Percentiles rank a stretch among this genome's conserved stretches.
These are phyloP conservation scores for Cardamine resedifolia DNA, from an alignment of 345 rosid genomes.

Conservation along the genomic window DNA sequence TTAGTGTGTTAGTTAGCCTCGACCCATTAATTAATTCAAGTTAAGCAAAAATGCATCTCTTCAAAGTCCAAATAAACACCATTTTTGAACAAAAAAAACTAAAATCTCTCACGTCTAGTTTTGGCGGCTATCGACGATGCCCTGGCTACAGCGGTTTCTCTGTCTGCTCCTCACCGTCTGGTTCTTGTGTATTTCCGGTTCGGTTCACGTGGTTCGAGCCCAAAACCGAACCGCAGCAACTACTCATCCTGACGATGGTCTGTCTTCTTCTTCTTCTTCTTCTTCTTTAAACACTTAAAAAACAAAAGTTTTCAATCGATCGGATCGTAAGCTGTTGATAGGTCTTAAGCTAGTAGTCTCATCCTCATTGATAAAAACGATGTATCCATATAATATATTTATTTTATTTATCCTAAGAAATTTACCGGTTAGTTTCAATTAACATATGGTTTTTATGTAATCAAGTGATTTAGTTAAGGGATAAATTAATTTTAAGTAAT, in stretches of 20 bases:
- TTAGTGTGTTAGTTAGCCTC: slow-evolving; percentile 16
- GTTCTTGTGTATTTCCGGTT: slow-evolving; percentile 19
- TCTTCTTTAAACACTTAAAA: not conserved
- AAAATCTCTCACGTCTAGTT: not conserved
- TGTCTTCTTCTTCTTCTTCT: slow-evolving; percentile 3
- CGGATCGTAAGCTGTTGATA: not conserved
- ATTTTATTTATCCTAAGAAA: not conserved
- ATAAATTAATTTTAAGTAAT: no score
- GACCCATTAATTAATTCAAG: not conserved
- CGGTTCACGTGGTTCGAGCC: slow-evolving; percentile 22
- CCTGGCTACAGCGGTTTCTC: slow-evolving; percentile 4
- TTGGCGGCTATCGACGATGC: slow-evolving; percentile 24
- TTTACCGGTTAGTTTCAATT: slow-evolving; percentile 9
- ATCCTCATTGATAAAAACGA: slow-evolving; percentile 3
- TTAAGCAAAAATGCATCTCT: slow-evolving; percentile 6
- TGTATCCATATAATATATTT: not conserved
- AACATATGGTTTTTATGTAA: not conserved
- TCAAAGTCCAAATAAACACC: slow-evolving; percentile 9
- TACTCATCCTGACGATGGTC: slow-evolving; percentile 34
- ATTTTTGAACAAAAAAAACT: not conserved
- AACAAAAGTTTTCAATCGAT: not conserved
- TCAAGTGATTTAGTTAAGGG: not conserved
- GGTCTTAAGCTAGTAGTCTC: not conserved
- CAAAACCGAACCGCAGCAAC: slow-evolving; percentile 33
- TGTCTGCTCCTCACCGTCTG: slow-evolving; percentile 12